Evolutionary conservation across 306 rosid species (phyloP).

Genomic region (Cicer cuneatum): DNA sequence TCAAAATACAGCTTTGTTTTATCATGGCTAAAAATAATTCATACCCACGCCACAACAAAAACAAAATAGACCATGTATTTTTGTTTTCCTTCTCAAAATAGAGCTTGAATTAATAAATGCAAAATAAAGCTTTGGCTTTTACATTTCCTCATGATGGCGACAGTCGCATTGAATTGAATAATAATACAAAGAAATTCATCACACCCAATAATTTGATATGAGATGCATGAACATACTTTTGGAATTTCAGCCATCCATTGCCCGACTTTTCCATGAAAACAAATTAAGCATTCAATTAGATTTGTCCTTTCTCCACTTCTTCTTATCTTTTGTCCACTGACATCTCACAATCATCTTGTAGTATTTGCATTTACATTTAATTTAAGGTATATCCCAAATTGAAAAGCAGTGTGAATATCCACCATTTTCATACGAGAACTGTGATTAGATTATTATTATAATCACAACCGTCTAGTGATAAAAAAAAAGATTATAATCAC

Average conservation of each 20-base stretch:
- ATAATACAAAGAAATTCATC: neutral
- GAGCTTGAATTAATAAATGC: too few species aligned
- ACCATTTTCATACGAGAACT: neutral
- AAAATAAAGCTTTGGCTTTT: too few species aligned
- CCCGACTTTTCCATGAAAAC: conserved; percentile 16
- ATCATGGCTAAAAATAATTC: too few species aligned
- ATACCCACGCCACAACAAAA: too few species aligned
- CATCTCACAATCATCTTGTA: conserved; percentile 13
- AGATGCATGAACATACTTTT: conserved; percentile 36
- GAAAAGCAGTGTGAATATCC: conserved; percentile 6
- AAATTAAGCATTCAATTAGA: neutral
- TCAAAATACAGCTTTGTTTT: too few species aligned
- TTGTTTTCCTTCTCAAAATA: too few species aligned
- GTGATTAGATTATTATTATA: neutral
- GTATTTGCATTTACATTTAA: neutral
- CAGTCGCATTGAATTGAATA: neutral
- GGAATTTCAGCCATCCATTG: neutral
- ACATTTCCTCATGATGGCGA: neutral
- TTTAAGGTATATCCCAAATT: conserved; percentile 9
- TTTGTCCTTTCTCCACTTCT: neutral
- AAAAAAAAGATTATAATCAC: neutral
- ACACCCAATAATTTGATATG: conserved; percentile 1
- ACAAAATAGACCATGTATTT: too few species aligned
- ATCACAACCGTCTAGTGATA: neutral
- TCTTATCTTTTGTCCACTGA: neutral